Conservation (phyloP, 2,329 filamentous ascomycete genomes). For the Curvularia lunata region DNA sequence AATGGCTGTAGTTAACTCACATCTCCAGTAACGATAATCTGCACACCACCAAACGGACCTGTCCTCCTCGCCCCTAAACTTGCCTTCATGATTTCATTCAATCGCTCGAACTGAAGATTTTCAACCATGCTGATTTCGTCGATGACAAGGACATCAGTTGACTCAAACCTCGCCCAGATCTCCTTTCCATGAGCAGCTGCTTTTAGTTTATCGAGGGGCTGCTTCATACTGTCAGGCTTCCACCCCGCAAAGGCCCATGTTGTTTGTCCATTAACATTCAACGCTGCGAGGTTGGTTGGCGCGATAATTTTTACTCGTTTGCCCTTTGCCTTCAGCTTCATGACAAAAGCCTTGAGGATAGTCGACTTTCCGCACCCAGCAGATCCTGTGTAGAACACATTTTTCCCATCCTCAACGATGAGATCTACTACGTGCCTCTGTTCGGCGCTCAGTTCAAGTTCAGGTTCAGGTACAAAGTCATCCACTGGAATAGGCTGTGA, state of each 20-base stretch:
- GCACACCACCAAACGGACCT: slow-evolving; percentile 56
- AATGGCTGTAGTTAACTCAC: slow-evolving; percentile 37
- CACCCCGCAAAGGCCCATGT: slow-evolving; percentile 65
- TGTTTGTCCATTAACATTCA: slow-evolving; percentile 63
- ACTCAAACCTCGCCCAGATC: slow-evolving; percentile 47
- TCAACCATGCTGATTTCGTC: slow-evolving; percentile 73
- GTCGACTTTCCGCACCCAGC: slow-evolving; percentile 67
- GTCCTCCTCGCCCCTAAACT: slow-evolving; percentile 26
- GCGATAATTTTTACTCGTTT: slow-evolving; percentile 60
- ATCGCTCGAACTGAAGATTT: slow-evolving; percentile 59
- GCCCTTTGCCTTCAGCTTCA: slow-evolving; percentile 44
- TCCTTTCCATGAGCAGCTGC: slow-evolving; percentile 42
- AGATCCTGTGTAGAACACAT: slow-evolving; percentile 70
- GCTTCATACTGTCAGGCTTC: slow-evolving; percentile 57
- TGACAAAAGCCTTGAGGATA: slow-evolving; percentile 59
- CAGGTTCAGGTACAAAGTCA: slow-evolving; percentile 9
- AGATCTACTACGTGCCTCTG: slow-evolving; percentile 59
- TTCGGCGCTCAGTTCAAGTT: slow-evolving; percentile 53
- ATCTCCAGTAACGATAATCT: slow-evolving; percentile 65
- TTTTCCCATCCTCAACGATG: slow-evolving; percentile 56
- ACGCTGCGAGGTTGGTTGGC: slow-evolving; percentile 65
- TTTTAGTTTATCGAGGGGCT: slow-evolving; percentile 47
- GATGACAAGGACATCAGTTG: slow-evolving; percentile 64
- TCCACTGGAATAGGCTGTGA: background rate
- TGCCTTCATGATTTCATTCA: slow-evolving; percentile 56